phyloP scores from a whole-genome alignment of 768 basidiomycete genomes.

The Lyophyllum semitale region DNA sequence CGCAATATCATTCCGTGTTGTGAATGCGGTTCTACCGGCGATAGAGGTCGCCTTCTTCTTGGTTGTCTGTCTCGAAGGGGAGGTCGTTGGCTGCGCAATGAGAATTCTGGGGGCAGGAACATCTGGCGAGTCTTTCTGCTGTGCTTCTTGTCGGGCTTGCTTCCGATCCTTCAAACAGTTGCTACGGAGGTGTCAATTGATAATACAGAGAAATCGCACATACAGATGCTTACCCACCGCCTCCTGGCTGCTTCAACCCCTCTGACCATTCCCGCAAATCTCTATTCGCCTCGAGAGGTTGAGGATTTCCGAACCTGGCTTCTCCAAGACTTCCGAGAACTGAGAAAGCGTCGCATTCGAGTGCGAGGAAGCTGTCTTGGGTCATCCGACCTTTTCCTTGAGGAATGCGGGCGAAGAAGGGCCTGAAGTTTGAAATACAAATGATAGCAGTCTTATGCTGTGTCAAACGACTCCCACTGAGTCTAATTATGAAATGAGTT shows the following conservation, averaged over 20 bases:
- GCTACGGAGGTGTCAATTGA: constrained; percentile 21
- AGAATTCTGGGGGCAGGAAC: background rate
- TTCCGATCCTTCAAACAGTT: constrained; percentile 51
- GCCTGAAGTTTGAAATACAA: constrained; percentile 49
- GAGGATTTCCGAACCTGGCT: constrained; percentile 52
- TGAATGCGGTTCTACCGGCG: background rate
- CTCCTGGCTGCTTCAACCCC: constrained; percentile 57
- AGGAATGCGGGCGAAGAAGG: constrained; percentile 57
- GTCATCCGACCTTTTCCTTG: constrained; percentile 41
- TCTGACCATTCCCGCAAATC: constrained; percentile 53
- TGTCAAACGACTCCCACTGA: constrained; percentile 37
- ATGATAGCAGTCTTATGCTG: constrained; percentile 49
- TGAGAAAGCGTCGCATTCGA: constrained; percentile 52
- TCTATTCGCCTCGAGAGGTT: constrained; percentile 40
- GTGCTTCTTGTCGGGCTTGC: constrained; percentile 23
- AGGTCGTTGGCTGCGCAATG: background rate
- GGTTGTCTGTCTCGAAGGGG: background rate
- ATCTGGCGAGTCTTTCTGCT: background rate
- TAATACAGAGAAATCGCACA: background rate
- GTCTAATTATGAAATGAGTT: constrained; percentile 7
- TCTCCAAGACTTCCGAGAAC: constrained; percentile 47
- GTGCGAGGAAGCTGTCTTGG: constrained; percentile 40
- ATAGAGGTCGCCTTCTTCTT: background rate
- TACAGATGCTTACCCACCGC: constrained; percentile 54
- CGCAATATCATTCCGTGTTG: background rate